Evolutionary conservation across 768 basidiomycete species (phyloP).

Genomic region (Tulasnella calospora): DNA sequence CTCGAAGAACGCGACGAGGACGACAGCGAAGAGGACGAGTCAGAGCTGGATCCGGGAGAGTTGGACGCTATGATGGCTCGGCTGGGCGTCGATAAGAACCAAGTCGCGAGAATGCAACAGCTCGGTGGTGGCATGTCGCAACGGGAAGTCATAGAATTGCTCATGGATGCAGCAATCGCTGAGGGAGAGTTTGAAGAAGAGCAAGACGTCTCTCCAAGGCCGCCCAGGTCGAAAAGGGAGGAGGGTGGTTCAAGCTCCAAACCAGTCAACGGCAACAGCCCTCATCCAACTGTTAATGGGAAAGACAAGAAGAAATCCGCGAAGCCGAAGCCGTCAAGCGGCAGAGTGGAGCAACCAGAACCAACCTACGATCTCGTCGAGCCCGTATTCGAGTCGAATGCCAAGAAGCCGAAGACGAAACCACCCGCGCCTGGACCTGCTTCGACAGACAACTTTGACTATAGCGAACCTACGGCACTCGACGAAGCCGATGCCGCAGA

Average conservation of each 20-base stretch:
- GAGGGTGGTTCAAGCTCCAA: conserved; percentile 39
- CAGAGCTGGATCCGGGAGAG: conserved; percentile 25
- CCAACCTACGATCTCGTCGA: conserved; percentile 74
- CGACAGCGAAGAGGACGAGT: conserved; percentile 42
- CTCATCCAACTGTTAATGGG: conserved; percentile 36
- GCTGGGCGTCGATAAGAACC: background rate
- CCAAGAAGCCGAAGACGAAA: conserved; percentile 28
- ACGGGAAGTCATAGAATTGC: conserved; percentile 27
- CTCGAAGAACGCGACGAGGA: conserved; percentile 32
- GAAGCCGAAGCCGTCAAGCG: background rate
- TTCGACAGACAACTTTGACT: conserved; percentile 41
- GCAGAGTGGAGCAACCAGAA: conserved; percentile 20
- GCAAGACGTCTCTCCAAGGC: conserved; percentile 43
- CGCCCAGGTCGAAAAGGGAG: conserved; percentile 36
- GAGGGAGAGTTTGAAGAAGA: conserved; percentile 35
- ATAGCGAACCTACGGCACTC: conserved; percentile 70
- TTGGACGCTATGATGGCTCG: background rate
- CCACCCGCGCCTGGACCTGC: conserved; percentile 2
- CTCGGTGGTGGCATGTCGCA: conserved; percentile 23
- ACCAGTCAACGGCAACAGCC: background rate
- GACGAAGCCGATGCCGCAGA: conserved; percentile 70
- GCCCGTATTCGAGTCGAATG: conserved; percentile 56
- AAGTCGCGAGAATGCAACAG: background rate
- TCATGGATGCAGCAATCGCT: conserved; percentile 1
- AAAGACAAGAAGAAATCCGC: conserved; percentile 30